phyloP scores from a whole-genome alignment of 2,329 filamentous ascomycete species.

The Trichoderma sp. region DNA sequence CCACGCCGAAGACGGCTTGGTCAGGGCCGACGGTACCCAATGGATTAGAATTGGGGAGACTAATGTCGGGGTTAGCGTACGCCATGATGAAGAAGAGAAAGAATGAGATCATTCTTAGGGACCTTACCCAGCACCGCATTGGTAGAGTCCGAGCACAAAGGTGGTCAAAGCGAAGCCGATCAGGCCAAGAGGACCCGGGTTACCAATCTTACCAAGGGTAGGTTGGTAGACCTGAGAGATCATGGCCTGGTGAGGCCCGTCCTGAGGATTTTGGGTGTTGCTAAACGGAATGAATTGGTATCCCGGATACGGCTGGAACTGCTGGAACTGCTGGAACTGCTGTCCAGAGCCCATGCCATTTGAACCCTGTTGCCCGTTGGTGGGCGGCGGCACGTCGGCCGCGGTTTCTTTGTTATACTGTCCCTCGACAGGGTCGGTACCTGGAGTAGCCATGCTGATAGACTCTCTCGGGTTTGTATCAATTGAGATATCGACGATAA shows the following conservation, averaged over 20 bases:
- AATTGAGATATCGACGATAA: background rate
- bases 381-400: background rate
- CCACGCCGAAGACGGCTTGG: conserved; percentile 37
- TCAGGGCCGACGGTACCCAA: conserved; percentile 34
- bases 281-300: background rate
- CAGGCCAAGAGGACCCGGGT: conserved; percentile 58
- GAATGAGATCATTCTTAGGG: background rate
- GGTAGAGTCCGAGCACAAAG: conserved; percentile 53
- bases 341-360: conserved; percentile 2
- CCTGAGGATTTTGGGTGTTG: background rate
- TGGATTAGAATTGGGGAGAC: conserved; percentile 35
- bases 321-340: background rate
- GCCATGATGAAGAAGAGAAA: background rate
- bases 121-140: conserved; percentile 47
- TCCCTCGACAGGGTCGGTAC: conserved; percentile 3
- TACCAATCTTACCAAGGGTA: conserved; percentile 47
- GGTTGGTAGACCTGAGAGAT: conserved; percentile 36
- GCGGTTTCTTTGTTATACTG: conserved; percentile 11
- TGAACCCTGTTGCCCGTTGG: conserved; percentile 7
- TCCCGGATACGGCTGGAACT: background rate
- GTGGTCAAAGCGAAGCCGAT: conserved; percentile 64
- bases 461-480: background rate
- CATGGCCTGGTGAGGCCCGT: conserved; percentile 33
- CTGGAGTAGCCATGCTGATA: conserved; percentile 18
- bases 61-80: conserved; percentile 19